These are phyloP conservation scores for Microbotryomycetes sp. DNA, from an alignment of 1,284 basidiomycete species.

Conservation along the genomic window DNA sequence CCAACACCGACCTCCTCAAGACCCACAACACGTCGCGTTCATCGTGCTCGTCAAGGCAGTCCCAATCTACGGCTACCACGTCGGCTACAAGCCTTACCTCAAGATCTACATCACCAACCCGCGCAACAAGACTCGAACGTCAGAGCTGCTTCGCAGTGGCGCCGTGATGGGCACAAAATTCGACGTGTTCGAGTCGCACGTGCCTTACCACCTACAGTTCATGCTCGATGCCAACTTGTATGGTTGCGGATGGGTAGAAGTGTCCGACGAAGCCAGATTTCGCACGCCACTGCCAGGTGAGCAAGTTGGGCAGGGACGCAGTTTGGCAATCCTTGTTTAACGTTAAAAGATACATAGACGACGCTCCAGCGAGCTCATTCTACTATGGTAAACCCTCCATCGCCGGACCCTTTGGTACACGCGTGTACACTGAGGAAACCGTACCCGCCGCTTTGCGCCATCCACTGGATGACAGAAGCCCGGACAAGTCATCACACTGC, in stretches of 20 bases:
- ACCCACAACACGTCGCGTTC: conserved; percentile 39
- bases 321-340: not conserved
- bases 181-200: conserved; percentile 77
- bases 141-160: conserved; percentile 69
- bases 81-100: conserved; percentile 77
- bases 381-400: conserved; percentile 17
- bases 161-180: conserved; percentile 70
- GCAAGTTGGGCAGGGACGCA: conserved; percentile 2
- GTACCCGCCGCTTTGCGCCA: conserved; percentile 11
- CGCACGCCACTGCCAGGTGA: conserved; percentile 47
- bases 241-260: conserved; percentile 82
- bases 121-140: conserved; percentile 56
- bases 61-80: conserved; percentile 91
- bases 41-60: conserved; percentile 87
- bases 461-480: conserved; percentile 9
- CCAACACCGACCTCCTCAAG: not conserved
- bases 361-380: conserved; percentile 8
- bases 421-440: conserved; percentile 18
- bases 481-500: conserved; percentile 21
- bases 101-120: conserved; percentile 78
- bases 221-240: conserved; percentile 93
- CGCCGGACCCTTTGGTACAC: conserved; percentile 12
- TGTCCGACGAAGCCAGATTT: conserved; percentile 46
- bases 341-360: no score
- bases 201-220: conserved; percentile 84